A percentile compares a stretch with the other conserved stretches of the same genome.
phyloP scores from a whole-genome alignment of 2,329 filamentous ascomycete species.

The Fusarium sp. region DNA sequence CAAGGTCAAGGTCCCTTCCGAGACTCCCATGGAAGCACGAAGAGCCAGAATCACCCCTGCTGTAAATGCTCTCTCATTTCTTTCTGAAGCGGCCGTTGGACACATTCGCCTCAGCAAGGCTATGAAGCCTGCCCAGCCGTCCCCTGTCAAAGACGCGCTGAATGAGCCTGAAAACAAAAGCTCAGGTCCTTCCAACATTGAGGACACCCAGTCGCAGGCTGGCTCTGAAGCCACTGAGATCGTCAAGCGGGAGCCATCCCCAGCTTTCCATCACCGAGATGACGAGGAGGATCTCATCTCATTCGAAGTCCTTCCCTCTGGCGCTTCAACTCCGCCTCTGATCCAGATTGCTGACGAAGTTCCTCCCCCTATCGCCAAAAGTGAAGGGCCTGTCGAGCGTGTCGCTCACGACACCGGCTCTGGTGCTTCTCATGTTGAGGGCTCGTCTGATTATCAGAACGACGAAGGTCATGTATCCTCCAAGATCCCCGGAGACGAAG shows the following conservation, averaged over 20 bases:
- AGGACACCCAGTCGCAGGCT: no score
- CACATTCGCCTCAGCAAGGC: background rate
- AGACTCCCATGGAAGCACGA: background rate
- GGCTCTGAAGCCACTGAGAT: no score
- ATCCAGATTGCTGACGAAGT: background rate
- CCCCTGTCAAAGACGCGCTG: background rate
- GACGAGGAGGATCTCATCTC: conserved; percentile 13
- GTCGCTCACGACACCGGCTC: no score
- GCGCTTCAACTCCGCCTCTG: background rate
- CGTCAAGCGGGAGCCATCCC: no score
- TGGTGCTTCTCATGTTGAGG: background rate
- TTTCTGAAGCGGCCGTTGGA: background rate
- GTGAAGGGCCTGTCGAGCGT: background rate
- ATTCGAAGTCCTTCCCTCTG: background rate
- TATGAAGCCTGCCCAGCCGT: background rate
- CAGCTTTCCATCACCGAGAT: no score
- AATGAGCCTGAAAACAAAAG: background rate
- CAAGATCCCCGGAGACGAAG: background rate
- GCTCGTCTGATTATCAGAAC: no score
- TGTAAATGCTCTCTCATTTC: background rate
- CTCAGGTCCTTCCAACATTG: no score
- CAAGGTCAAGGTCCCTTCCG: background rate
- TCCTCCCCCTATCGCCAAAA: background rate
- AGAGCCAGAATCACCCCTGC: background rate
- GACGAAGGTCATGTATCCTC: no score